These are phyloP conservation scores for Melaleuca quinquenervia DNA, from an alignment of 345 rosid genomes.

Conservation along the genomic window DNA sequence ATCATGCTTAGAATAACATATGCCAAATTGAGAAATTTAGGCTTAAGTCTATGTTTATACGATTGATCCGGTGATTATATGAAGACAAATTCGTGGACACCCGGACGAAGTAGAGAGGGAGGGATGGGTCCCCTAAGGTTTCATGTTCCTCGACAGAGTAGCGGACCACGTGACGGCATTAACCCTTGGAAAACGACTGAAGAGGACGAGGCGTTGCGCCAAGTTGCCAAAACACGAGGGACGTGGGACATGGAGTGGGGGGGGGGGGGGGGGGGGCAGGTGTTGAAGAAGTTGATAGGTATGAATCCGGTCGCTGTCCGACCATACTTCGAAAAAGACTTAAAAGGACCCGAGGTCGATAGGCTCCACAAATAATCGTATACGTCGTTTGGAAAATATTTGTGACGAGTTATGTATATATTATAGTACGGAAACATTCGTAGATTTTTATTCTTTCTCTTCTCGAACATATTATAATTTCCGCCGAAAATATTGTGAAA, in stretches of 20 bases:
- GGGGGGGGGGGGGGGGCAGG: not conserved
- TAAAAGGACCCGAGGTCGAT: not conserved
- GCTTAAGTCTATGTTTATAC: no score
- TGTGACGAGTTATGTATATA: not conserved
- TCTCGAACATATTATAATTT: not conserved
- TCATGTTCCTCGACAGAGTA: not conserved
- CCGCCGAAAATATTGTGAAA: not conserved
- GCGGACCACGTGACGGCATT: not conserved
- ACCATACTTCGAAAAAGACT: not conserved
- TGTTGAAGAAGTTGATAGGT: not conserved
- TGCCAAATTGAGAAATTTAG: no score
- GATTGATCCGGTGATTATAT: no score
- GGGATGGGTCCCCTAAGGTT: not conserved
- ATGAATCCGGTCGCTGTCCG: not conserved
- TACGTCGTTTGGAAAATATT: not conserved
- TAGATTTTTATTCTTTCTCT: not conserved
- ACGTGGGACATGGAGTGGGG: no score
- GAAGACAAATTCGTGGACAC: no score
- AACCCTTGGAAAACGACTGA: not conserved
- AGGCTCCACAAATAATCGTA: not conserved
- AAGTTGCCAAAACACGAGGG: not conserved
- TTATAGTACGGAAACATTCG: not conserved
- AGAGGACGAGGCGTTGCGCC: not conserved
- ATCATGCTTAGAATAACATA: no score
- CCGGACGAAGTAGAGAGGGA: no score